These are phyloP conservation scores for Aspergillus calidoustus DNA, from an alignment of 2,329 filamentous ascomycete species.

Conservation along the genomic window DNA sequence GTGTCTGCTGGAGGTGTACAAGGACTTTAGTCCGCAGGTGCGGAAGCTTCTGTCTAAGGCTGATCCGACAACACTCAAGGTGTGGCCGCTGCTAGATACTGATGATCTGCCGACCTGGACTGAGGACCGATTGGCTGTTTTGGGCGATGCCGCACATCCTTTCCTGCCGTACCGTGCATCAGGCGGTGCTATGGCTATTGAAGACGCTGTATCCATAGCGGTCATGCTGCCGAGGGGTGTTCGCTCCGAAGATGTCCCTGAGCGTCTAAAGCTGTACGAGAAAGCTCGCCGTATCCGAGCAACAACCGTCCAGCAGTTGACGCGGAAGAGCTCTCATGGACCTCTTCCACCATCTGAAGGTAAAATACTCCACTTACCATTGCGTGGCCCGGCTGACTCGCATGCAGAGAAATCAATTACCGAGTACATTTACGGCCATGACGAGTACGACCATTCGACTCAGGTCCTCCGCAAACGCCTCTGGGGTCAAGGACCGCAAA, in stretches of 20 bases:
- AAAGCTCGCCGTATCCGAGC: constrained; percentile 62
- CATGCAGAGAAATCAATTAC: constrained; percentile 19
- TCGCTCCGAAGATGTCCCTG: constrained; percentile 51
- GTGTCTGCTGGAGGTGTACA: constrained; percentile 30
- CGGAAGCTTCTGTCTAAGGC: constrained; percentile 44
- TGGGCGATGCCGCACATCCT: constrained; percentile 72
- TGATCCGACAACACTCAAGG: constrained; percentile 53
- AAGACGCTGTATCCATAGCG: constrained; percentile 66
- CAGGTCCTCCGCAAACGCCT: constrained; percentile 52
- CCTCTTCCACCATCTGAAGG: constrained; percentile 26
- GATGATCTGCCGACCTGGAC: constrained; percentile 61
- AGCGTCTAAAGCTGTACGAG: constrained; percentile 64
- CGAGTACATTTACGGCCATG: constrained; percentile 61
- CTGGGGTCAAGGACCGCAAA: constrained; percentile 50
- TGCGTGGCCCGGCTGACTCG: not conserved
- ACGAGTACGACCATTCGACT: constrained; percentile 61
- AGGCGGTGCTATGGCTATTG: constrained; percentile 67
- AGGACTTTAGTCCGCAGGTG: constrained; percentile 51
- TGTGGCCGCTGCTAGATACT: constrained; percentile 68
- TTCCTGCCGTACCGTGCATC: constrained; percentile 69
- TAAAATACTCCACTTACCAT: not conserved
- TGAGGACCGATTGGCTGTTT: constrained; percentile 57
- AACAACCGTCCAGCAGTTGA: constrained; percentile 60
- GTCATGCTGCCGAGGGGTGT: constrained; percentile 59
- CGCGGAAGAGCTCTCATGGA: constrained; percentile 48